These are phyloP conservation scores for Aspergillus flavus DNA, from an alignment of 2,329 filamentous ascomycete genomes.

Conservation along the genomic window DNA sequence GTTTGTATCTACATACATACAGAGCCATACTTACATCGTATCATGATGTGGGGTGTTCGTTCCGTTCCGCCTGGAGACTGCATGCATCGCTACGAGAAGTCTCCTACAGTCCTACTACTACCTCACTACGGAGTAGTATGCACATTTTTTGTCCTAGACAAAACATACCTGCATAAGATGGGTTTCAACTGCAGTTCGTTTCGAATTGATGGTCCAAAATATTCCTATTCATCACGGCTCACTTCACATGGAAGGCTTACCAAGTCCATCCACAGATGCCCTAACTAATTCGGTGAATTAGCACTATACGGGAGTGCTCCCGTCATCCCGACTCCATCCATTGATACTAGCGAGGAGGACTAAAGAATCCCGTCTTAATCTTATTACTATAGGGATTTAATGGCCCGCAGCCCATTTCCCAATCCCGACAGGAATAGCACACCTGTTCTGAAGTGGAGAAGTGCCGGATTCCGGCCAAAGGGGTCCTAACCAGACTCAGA, in stretches of 20 bases:
- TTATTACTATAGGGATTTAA: constrained; percentile 1
- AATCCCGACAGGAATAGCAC: background rate
- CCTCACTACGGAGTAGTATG: background rate
- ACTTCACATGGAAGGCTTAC: background rate
- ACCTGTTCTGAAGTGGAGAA: background rate
- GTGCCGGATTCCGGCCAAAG: background rate
- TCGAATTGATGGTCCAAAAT: background rate
- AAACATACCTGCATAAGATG: background rate
- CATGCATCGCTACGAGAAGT: background rate
- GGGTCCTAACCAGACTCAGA: background rate
- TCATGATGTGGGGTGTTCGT: background rate
- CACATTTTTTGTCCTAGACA: background rate
- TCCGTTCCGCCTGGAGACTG: constrained; percentile 7
- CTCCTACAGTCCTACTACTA: background rate
- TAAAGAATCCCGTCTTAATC: constrained; percentile 3
- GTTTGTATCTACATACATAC: background rate
- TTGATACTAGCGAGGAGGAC: background rate
- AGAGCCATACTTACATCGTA: background rate
- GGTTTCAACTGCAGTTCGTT: background rate
- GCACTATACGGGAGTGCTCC: constrained; percentile 1
- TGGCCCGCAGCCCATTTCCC: background rate
- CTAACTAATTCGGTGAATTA: background rate
- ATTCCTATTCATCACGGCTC: no score
- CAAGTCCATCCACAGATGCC: background rate
- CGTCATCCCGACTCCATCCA: constrained; percentile 3